Conservation (phyloP, 306 rosid species). For the Alnus glutinosa region DNA sequence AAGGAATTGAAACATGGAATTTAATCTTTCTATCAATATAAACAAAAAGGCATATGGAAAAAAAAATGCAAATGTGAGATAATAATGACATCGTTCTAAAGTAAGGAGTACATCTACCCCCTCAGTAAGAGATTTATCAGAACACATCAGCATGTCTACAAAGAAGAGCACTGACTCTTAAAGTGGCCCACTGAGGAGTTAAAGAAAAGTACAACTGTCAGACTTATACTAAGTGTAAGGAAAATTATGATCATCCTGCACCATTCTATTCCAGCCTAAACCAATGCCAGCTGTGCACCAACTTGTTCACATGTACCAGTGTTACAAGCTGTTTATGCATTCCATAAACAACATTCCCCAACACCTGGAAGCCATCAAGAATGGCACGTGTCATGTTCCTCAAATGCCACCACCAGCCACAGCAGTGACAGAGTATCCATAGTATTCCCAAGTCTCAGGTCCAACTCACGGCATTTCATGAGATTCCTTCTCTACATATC, state of each 20-base stretch:
- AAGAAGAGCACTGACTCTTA: background rate
- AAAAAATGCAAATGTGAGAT: too few relatives aligned
- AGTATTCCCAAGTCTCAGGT: background rate
- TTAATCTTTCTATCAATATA: too few relatives aligned
- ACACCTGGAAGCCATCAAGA: background rate
- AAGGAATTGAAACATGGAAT: too few relatives aligned
- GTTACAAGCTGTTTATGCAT: background rate
- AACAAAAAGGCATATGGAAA: too few relatives aligned
- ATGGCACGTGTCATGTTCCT: background rate
- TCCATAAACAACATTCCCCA: background rate
- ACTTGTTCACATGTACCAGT: background rate
- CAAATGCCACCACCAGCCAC: constrained; percentile 5
- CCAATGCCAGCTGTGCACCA: background rate
- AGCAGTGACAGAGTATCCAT: background rate
- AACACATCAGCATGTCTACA: background rate
- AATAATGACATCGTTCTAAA: too few relatives aligned
- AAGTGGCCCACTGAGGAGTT: too few relatives aligned
- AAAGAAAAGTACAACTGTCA: background rate
- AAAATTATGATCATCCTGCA: constrained; percentile 4
- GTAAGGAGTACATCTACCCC: background rate
- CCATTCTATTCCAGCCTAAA: background rate
- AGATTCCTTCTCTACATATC: too few relatives aligned
- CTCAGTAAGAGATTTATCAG: background rate
- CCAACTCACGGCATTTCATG: background rate
- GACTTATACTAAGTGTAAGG: background rate